Evolutionary conservation across 306 rosid genomes (phyloP), one percentile per base, ranked within the genome.

Genomic region (Boehmeria nivea): DNA sequence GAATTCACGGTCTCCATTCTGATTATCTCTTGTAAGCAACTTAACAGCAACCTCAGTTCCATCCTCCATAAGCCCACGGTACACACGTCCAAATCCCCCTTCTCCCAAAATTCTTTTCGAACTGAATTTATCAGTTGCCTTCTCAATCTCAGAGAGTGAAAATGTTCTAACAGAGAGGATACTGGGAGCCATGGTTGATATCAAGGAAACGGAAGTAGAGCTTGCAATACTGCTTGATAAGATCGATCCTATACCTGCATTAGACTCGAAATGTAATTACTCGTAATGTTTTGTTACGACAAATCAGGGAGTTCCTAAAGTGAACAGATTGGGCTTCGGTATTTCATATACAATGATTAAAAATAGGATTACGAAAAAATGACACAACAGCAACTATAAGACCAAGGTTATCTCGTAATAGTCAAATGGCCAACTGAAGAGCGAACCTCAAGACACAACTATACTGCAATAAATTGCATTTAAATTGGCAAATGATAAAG

Each of bases 21-120:
- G 91, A 67, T 68, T 69, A 34, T 72, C 82, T 75, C 77, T 73
- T 4, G 85, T 86, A 56, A 90, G 94, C 61, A 84, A 63, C 77
- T 90, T 90, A 68, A 87, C 95, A 15, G 95, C 98, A 66, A 78
- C 94, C 80, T 84, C 95, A 72, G 68, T 67, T 71, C 91, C 88
- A 80, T 82, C 94, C 54, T 82, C 88, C 78, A 90, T 66, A 61
- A 73, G 75, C 44, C 95, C 98, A 65, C 4, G 61, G 73, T 82
- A 90, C 68, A 90, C 98, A 37, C 94, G 82, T 31, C 98, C 98
- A 78, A 87, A 90, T 67, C 98, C 98, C 56, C 98, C 95, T 82
- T 87, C 98, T 42, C 98, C 98, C 69, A 90, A 66, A 56, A 90
- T 27, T 69, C 87, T 79, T 69, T 80, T 78, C 54, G 94, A 80